Evolutionary conservation across 2,329 filamentous ascomycete genomes (phyloP), one percentile per base, ranked within the genome.

Genomic region (Nemania serpens): DNA sequence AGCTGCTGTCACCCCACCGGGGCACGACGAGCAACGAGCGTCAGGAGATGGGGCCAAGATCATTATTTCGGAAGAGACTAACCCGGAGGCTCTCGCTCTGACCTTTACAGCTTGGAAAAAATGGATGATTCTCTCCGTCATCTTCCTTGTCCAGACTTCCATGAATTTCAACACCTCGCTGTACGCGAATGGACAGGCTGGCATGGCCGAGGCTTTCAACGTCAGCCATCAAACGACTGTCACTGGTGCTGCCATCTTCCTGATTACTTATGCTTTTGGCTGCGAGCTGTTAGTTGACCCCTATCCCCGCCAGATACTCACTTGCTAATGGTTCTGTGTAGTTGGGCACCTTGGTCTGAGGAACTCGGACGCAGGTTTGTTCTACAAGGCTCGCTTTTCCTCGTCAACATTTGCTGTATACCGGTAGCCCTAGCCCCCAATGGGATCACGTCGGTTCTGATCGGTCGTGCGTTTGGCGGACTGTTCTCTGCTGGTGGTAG

Each of bases 401-500:
- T 85, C 5, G 81, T 85, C 68, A 84, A 84, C 62, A 71, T 84
- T n/a, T 83, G 79, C 77, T 81, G 82, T 62, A 67, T 84, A 0
- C 79, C 79, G 0, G 75, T 75, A 10, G 81, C 75, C 0, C 62
- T 82, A 10, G 76, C 79, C 15, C 63, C 68, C 57, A 78, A 74
- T 5, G 59, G 43, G 65, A 79, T 72, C 65, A 77, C 70, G 2
- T 76, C 74, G 0, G 75, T 82, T 18, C 64, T 84, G 2, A 70
- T 78, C 5, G 77, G 74, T 55, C 76, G 82, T 62, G 75, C 75
- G 0, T 66, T 74, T 18, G 72, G 84, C 45, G 86, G 86, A 59
- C 74, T 88, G 2, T 87, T 83, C 5, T 86, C 85, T 2, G 86
- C 85, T 5, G 87, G 87, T 55, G 86, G 86, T 4, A 85, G 84